Percentiles rank a stretch among this genome's conserved stretches.
phyloP scores from a whole-genome alignment of 257 asterid species.

The Striga asiatica region DNA sequence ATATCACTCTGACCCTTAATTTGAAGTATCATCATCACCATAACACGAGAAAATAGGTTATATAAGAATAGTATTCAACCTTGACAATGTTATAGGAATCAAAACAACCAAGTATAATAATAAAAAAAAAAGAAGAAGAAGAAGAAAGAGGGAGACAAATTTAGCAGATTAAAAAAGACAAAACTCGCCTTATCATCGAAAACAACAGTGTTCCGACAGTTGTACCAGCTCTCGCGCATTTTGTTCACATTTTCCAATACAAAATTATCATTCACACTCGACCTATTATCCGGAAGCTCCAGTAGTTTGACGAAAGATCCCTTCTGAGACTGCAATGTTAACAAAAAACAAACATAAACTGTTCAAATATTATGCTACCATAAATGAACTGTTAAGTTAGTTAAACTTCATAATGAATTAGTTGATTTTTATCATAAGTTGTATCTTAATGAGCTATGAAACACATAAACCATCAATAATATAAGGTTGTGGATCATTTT shows the following conservation, averaged over 20 bases:
- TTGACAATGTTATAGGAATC: background rate
- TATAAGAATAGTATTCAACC: background rate
- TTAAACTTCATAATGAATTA: background rate
- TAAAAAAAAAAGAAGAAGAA: background rate
- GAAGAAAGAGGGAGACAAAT: too few relatives aligned
- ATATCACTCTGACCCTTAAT: too few relatives aligned
- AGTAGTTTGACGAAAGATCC: conserved; percentile 27
- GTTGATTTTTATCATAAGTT: background rate
- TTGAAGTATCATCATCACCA: background rate
- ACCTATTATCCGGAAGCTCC: conserved; percentile 29
- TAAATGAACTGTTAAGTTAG: background rate
- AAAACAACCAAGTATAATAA: background rate
- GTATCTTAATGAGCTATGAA: conserved; percentile 13
- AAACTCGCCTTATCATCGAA: conserved; percentile 51
- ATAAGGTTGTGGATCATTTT: background rate
- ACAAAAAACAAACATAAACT: conserved; percentile 2
- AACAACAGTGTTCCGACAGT: conserved; percentile 42
- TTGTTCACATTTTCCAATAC: conserved; percentile 42
- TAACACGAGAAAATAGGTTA: background rate
- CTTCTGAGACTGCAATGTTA: conserved; percentile 27
- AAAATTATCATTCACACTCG: conserved; percentile 20
- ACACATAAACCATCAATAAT: conserved; percentile 5
- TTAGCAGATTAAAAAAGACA: background rate
- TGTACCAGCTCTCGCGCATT: conserved; percentile 43
- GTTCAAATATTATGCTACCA: background rate